Evolutionary conservation across 768 basidiomycete species (phyloP), one percentile per base, ranked within the genome.

Genomic region (Suillus occidentalis): DNA sequence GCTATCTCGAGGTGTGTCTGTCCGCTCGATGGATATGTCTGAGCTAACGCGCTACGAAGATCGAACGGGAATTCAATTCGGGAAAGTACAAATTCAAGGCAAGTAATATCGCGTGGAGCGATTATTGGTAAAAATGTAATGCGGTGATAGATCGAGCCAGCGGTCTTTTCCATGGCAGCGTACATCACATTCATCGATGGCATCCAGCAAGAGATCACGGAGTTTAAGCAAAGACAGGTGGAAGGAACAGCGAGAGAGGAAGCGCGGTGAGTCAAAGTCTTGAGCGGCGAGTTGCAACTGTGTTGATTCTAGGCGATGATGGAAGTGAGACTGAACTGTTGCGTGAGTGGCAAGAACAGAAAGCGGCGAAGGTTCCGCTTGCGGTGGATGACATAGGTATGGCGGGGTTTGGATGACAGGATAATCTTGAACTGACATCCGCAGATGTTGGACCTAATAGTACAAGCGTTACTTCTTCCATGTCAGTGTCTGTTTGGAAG

Each of bases 1-100:
- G 78, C 28, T 90, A 88, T 64, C 42, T 80, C 0, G 72, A 85
- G 75, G 86, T 86, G 25, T 39, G 50, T 28, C 34, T 25, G n/a
- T 50, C 14, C 16, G 9, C 31, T 16, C 28, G 42, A 39, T 5
- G 49, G 57, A 14, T 64, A 12, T 22, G 31, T 36, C 40, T 16
- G 28, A 31, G 45, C n/a, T 59, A 2, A 67, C 16, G 20, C 10
- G 0, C 13, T 2, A n/a, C 37, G 20, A 43, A 87, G 87, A 65
- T 85, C 7, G 84, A 85, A 68, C 79, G 71, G 25, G 73, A 76
- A 40, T 88, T 87, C 63, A 82, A 87, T 67, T 78, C 83, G 0
- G 87, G 87, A 31, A 78, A 75, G 61, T 85, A 87, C 69, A 63
- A 68, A 42, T 86, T 87, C 70, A 77, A 85, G 78, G 85, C 84